Conservation (phyloP, 2,329 filamentous ascomycete species). For the Paracoccidioides lutzii region DNA sequence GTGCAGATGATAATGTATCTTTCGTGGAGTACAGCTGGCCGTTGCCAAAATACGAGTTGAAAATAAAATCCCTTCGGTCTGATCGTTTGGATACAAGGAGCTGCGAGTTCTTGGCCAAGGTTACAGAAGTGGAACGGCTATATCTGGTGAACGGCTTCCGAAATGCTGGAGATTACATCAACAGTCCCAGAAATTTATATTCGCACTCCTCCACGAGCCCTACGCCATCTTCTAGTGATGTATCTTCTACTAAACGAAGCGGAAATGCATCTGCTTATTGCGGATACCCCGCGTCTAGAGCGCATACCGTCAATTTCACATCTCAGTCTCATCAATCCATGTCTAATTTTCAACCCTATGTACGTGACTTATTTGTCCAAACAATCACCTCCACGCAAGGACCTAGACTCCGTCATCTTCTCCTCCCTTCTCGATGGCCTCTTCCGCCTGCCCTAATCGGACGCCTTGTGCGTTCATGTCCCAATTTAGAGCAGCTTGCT, state of each 20-base stretch:
- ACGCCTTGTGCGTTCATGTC: slow-evolving; percentile 41
- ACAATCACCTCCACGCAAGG: slow-evolving; percentile 41
- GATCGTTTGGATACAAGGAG: slow-evolving; percentile 37
- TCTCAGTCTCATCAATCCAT: slow-evolving; percentile 15
- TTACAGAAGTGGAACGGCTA: slow-evolving; percentile 36
- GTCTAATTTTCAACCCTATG: slow-evolving; percentile 19
- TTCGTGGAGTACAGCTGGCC: slow-evolving; percentile 48
- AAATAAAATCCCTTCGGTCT: slow-evolving; percentile 37
- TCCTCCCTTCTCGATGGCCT: slow-evolving; percentile 44
- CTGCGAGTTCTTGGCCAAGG: slow-evolving; percentile 30
- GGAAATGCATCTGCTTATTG: background rate
- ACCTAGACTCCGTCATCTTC: slow-evolving; percentile 40
- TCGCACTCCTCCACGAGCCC: slow-evolving; percentile 4
- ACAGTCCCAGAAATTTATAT: slow-evolving; percentile 13
- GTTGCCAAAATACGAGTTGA: slow-evolving; percentile 19
- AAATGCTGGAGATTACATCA: slow-evolving; percentile 20
- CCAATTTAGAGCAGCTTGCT: slow-evolving; percentile 47
- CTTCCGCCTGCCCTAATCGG: slow-evolving; percentile 38
- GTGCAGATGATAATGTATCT: slow-evolving; percentile 28
- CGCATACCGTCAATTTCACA: slow-evolving; percentile 6
- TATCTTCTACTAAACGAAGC: background rate
- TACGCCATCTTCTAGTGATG: background rate
- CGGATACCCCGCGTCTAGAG: background rate
- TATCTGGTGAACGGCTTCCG: slow-evolving; percentile 38
- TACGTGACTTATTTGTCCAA: slow-evolving; percentile 38